Percentiles rank a stretch among this genome's conserved stretches.
phyloP scores from a whole-genome alignment of 1,284 basidiomycete species.

The Trichosporon coremiiforme region DNA sequence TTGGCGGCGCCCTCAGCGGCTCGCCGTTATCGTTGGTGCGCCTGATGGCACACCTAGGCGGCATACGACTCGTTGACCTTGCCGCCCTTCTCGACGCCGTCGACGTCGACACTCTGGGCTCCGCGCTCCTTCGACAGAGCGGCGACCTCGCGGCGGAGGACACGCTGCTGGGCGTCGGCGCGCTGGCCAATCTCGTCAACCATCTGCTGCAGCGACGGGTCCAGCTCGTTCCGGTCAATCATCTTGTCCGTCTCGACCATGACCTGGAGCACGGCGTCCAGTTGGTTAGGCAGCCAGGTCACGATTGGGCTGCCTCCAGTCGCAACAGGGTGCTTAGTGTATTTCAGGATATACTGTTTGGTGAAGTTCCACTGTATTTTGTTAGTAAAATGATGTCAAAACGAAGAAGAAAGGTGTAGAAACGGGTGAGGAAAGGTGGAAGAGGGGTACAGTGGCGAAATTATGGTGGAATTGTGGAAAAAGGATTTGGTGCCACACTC shows the following conservation, averaged over 20 bases:
- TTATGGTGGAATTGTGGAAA: neutral
- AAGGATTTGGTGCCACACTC: neutral
- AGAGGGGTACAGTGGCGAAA: neutral
- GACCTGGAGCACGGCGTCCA: constrained; percentile 27
- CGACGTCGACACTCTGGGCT: constrained; percentile 15
- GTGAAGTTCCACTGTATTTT: constrained; percentile 31
- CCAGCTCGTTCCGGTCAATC: constrained; percentile 29
- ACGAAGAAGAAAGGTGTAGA: neutral
- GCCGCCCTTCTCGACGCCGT: constrained; percentile 21
- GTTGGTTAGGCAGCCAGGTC: constrained; percentile 35
- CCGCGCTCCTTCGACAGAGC: constrained; percentile 27
- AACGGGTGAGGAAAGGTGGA: neutral
- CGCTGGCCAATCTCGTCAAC: constrained; percentile 32
- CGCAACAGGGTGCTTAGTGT: constrained; percentile 31
- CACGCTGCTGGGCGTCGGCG: constrained; percentile 34
- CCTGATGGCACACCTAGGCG: neutral
- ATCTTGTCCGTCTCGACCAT: constrained; percentile 26
- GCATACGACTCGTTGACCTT: constrained; percentile 18
- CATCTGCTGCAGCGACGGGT: constrained; percentile 25
- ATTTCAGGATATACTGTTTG: constrained; percentile 26
- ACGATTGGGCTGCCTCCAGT: constrained; percentile 30
- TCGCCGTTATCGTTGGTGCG: too few species aligned
- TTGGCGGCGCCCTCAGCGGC: too few species aligned
- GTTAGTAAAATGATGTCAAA: too few species aligned
- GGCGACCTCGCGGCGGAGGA: constrained; percentile 30